Base-by-base conservation (phyloP, 257 asterid genomes). In the Nyctanthes arbortristis region DNA sequence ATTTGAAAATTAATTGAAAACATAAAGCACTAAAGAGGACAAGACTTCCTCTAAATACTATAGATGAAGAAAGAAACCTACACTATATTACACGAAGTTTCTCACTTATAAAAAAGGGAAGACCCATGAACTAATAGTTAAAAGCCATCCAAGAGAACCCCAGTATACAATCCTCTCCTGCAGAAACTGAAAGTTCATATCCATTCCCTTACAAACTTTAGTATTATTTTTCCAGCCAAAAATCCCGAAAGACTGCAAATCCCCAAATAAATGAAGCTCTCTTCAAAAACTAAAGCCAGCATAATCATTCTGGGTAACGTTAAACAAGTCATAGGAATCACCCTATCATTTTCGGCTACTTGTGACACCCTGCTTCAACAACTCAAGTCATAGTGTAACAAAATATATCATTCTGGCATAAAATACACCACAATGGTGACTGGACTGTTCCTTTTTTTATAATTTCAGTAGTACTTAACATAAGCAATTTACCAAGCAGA, bases 371-470 rank as follows among this genome's bases (percentile, higher is more conserved):
- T 18, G 57, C 27, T 18, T 12, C 57, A 47, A 47, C 57, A 47
- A 4, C 57, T 45, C 7, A 4, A 47, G 57, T 39, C 47, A 39
- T 39, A 39, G 13, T 11, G 47, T 39, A 47, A 47, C 28, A 47
- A 47, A 47, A 10, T 47, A 47, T 47, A 47, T n/a, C n/a, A n/a
- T n/a, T n/a, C n/a, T n/a, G 57, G 57, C 57, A 47, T 47, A 18
- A 47, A n/a, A 18, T 45, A 47, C 12, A 1, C 57, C 12, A 47
- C 28, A 4, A 47, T 4, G 25, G 18, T n/a, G 11, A 47, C 56
- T 47, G 25, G 5, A 7, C 56, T 47, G 27, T 47, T 47, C 47
- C n/a, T n/a, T 37, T 47, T 20, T 20, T 0, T 1, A 47, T 47
- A 47, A n/a, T 47, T 25, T n/a, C 57, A 47, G 12, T 0, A 27